Evolutionary conservation across 140 eudicot genomes (phyloP).

Genomic region (Bidens hawaiensis): DNA sequence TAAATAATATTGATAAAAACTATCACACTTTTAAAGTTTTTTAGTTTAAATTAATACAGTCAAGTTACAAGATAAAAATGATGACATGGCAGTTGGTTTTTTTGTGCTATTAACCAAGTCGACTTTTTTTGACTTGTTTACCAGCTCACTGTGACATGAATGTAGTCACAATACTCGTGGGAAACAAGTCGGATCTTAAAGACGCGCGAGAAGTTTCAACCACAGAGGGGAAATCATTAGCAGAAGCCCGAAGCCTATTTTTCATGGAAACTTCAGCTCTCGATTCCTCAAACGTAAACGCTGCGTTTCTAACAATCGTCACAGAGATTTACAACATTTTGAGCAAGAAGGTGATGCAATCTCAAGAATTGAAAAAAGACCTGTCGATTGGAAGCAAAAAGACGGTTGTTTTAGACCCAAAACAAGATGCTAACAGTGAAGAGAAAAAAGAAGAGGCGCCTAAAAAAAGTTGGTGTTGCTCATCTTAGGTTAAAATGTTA

Average conservation of each 20-base stretch:
- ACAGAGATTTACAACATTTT: constrained; percentile 70
- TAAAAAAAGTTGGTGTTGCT: constrained; percentile 56
- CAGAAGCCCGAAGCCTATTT: constrained; percentile 69
- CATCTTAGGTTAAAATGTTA: constrained; percentile 31
- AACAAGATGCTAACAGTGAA: constrained; percentile 31
- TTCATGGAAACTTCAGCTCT: constrained; percentile 93
- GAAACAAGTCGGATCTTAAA: constrained; percentile 79
- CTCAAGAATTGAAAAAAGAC: constrained; percentile 72
- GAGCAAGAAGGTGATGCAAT: constrained; percentile 84
- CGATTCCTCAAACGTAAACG: constrained; percentile 79
- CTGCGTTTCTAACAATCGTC: constrained; percentile 79
- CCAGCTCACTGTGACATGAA: constrained; percentile 95
- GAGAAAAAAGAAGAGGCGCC: constrained; percentile 28
- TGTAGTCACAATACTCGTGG: constrained; percentile 84
- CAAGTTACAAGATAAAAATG: too few relatives aligned
- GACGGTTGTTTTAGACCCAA: constrained; percentile 58
- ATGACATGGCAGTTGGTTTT: too few relatives aligned
- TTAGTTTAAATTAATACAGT: background rate
- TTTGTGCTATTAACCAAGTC: too few relatives aligned
- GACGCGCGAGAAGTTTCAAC: constrained; percentile 81
- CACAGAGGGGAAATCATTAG: constrained; percentile 68
- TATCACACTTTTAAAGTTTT: background rate
- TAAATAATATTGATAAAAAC: background rate
- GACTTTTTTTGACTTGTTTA: too few relatives aligned
- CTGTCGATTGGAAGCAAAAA: constrained; percentile 52